Conservation (phyloP, 805 yeast species). For the Candida berthetii region DNA sequence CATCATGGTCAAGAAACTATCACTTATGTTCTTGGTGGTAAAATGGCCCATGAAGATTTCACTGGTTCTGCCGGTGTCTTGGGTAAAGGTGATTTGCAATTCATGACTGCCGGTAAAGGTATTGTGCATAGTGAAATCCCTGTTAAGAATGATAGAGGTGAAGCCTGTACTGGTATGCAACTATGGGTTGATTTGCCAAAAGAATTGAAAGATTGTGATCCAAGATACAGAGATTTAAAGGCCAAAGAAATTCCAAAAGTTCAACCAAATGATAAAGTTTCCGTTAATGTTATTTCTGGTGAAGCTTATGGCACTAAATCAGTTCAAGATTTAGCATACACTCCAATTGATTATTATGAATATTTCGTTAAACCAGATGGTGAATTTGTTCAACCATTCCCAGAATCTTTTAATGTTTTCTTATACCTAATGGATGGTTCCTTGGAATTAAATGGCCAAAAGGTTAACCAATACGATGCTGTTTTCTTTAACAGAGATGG, state of each 20-base stretch:
- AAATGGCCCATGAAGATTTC: constrained; percentile 78
- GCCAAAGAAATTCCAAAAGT: constrained; percentile 66
- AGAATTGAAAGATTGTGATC: constrained; percentile 52
- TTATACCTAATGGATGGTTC: constrained; percentile 62
- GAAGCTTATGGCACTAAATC: constrained; percentile 71
- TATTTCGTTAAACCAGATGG: constrained; percentile 63
- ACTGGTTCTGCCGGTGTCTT: constrained; percentile 78
- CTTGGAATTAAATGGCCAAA: constrained; percentile 38
- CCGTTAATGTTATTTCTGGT: constrained; percentile 74
- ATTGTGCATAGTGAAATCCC: constrained; percentile 88
- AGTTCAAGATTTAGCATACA: constrained; percentile 68
- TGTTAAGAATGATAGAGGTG: constrained; percentile 39
- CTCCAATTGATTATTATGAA: constrained; percentile 73
- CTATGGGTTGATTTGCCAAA: constrained; percentile 84
- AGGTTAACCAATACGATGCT: constrained; percentile 38
- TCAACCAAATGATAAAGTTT: constrained; percentile 55
- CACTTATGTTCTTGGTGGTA: constrained; percentile 59
- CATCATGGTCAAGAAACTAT: constrained; percentile 84
- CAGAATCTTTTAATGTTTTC: constrained; percentile 60
- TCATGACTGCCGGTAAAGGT: constrained; percentile 92
- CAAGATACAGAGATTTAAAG: constrained; percentile 74
- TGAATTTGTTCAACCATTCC: constrained; percentile 50
- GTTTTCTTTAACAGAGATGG: constrained; percentile 71
- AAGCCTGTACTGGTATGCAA: constrained; percentile 65
- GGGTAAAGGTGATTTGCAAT: constrained; percentile 80